Conservation (phyloP, 2,329 filamentous ascomycete genomes). For the Claviceps pazoutovae region DNA sequence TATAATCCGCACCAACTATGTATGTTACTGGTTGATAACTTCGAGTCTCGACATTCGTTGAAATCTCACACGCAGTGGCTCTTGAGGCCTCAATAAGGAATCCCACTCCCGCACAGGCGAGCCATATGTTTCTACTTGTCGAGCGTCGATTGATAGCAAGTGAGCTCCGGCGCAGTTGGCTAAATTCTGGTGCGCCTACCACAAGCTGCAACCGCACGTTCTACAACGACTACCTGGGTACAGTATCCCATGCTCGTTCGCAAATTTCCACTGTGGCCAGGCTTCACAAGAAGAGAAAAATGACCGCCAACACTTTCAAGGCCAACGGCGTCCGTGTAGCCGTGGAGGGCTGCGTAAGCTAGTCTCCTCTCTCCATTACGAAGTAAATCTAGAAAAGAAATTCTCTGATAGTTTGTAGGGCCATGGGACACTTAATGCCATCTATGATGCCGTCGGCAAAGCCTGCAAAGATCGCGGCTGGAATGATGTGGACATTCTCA, state of each 20-base stretch:
- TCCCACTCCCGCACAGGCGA: too few relatives aligned
- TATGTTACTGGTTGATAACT: too few relatives aligned
- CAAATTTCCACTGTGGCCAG: background rate
- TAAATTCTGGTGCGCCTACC: background rate
- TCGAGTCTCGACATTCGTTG: too few relatives aligned
- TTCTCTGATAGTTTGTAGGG: slow-evolving; percentile 31
- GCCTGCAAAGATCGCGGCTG: slow-evolving; percentile 60
- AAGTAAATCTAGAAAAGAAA: background rate
- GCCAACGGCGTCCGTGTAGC: slow-evolving; percentile 55
- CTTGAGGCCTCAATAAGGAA: too few relatives aligned
- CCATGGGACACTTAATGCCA: slow-evolving; percentile 81
- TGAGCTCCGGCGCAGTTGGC: background rate
- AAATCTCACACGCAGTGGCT: too few relatives aligned
- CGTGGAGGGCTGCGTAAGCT: slow-evolving; percentile 70
- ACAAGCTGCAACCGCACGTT: background rate
- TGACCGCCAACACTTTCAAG: slow-evolving; percentile 17
- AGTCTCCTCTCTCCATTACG: background rate
- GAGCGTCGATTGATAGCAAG: background rate
- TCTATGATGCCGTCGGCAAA: slow-evolving; percentile 65
- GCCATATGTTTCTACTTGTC: too few relatives aligned
- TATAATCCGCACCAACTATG: too few relatives aligned
- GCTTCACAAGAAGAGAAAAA: slow-evolving; percentile 9
- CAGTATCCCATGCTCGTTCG: background rate
- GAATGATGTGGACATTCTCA: slow-evolving; percentile 73
- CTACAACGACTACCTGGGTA: background rate